A percentile compares a stretch with the other conserved stretches of the same genome.
phyloP scores from a whole-genome alignment of 2,329 filamentous ascomycete genomes.

The Sclerotinia trifoliorum region DNA sequence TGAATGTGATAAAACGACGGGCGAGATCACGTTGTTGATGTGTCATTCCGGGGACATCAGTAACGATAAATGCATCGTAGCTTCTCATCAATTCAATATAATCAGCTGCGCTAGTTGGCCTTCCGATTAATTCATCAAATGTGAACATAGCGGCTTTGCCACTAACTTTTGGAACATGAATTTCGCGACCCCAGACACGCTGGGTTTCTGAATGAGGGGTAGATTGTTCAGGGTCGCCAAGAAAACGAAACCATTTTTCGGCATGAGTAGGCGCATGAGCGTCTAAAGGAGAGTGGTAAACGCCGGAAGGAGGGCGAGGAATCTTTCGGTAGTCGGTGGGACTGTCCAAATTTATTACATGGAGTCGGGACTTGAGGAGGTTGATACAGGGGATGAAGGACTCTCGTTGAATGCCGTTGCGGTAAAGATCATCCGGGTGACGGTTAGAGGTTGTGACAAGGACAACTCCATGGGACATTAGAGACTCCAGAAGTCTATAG shows the following conservation, averaged over 20 bases:
- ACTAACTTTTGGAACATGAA: constrained; percentile 82
- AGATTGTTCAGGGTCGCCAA: constrained; percentile 70
- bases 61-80: constrained; percentile 91
- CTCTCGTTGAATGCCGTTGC: constrained; percentile 94
- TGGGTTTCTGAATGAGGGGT: constrained; percentile 77
- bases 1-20: constrained; percentile 92
- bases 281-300: constrained; percentile 89
- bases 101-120: constrained; percentile 87
- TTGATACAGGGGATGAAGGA: constrained; percentile 95
- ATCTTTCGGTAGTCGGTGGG: constrained; percentile 97
- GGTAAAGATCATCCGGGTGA: constrained; percentile 95
- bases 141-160: constrained; percentile 87
- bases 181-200: constrained; percentile 88
- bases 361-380: constrained; percentile 78
- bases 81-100: constrained; percentile 88
- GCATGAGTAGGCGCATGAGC: constrained; percentile 74
- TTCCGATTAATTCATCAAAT: constrained; percentile 87
- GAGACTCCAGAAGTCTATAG: constrained; percentile 70
- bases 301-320: constrained; percentile 84
- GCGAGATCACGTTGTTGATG: constrained; percentile 82
- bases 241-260: constrained; percentile 92
- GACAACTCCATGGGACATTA: constrained; percentile 97
- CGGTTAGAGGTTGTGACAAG: constrained; percentile 94
- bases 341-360: constrained; percentile 92
- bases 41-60: constrained; percentile 89